These are phyloP conservation scores for Calonectria fujianensis DNA, from an alignment of 2,329 filamentous ascomycete genomes.

Conservation along the genomic window DNA sequence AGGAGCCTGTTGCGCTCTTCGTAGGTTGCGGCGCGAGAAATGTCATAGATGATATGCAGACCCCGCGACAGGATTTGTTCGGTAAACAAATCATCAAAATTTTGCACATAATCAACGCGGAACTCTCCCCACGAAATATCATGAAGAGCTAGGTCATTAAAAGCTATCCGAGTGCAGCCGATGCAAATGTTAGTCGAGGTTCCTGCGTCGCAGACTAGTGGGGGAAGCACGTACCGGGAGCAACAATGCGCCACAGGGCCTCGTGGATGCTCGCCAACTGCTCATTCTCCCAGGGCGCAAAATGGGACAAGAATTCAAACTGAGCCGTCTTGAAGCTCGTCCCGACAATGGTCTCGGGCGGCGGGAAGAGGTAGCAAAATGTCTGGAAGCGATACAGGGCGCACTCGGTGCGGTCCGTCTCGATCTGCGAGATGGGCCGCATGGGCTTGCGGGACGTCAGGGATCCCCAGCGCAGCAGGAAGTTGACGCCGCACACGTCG, in stretches of 20 bases:
- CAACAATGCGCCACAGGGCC: constrained; percentile 3
- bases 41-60: not conserved
- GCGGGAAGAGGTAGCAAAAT: not conserved
- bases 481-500: not conserved
- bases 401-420: not conserved
- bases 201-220: not conserved
- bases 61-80: constrained; percentile 12
- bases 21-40: not conserved
- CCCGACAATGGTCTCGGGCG: constrained; percentile 3
- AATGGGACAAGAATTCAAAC: not conserved
- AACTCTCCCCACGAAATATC: constrained; percentile 20
- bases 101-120: not conserved
- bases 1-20: not conserved
- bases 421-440: not conserved
- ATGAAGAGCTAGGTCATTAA: not conserved
- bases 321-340: not conserved
- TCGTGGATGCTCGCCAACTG: constrained; percentile 9
- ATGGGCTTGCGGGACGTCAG: not conserved
- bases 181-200: not conserved
- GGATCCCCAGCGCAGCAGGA: not conserved
- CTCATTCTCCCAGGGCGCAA: constrained; percentile 8
- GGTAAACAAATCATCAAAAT: constrained; percentile 1
- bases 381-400: constrained; percentile 17
- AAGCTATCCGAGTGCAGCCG: not conserved
- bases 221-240: constrained; percentile 1